Evolutionary conservation across 2,329 filamentous ascomycete species (phyloP).

Genomic region (Trichoderma lentiforme): DNA sequence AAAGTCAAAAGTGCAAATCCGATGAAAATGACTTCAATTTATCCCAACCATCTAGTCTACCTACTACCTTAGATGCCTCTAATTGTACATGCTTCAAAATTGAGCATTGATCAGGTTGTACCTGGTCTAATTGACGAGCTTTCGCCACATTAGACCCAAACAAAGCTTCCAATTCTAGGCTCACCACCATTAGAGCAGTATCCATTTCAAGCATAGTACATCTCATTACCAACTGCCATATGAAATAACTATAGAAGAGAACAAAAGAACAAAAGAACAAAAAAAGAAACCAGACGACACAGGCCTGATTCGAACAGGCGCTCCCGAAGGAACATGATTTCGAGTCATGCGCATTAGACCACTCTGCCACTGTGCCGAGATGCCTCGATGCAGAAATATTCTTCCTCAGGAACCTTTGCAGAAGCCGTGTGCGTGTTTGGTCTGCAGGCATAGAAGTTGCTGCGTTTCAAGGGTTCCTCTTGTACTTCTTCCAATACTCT

Average conservation of each 20-base stretch:
- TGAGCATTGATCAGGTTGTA: background rate
- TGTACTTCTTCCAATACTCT: too few species aligned
- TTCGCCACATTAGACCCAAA: background rate
- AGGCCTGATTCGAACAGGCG: slow-evolving; percentile 19
- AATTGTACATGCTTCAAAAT: background rate
- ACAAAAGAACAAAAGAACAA: background rate
- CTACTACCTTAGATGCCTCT: background rate
- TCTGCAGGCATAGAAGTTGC: background rate
- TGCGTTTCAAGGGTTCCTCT: too few species aligned
- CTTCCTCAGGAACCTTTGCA: background rate
- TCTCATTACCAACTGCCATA: background rate
- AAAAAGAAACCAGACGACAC: background rate
- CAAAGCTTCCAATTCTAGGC: background rate
- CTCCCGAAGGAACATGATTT: slow-evolving; percentile 18
- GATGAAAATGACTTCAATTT: background rate
- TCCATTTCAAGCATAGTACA: background rate
- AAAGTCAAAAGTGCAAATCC: background rate
- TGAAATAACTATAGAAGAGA: background rate
- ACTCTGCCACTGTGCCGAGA: slow-evolving; percentile 16
- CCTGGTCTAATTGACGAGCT: background rate
- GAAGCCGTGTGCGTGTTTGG: background rate
- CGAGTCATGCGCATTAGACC: slow-evolving; percentile 21
- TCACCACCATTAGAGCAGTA: background rate
- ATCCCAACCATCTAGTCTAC: background rate
- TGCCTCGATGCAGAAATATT: background rate